Percentiles rank a stretch among this genome's conserved stretches.
phyloP scores from a whole-genome alignment of 108 stramenopile species.

The Aureococcus anophagefferens region DNA sequence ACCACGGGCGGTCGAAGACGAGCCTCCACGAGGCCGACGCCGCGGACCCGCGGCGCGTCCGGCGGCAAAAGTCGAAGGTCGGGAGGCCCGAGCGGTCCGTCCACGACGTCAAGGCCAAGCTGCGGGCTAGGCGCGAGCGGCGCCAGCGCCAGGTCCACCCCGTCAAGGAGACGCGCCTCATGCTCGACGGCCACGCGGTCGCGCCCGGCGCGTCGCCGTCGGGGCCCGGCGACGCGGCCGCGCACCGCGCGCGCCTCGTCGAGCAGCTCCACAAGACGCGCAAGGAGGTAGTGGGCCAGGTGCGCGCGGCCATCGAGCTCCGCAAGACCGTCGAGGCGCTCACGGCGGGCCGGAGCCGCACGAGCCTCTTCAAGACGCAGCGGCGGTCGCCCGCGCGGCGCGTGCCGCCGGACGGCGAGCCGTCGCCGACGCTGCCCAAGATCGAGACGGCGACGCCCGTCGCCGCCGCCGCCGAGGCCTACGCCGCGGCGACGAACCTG shows the following conservation, averaged over 20 bases:
- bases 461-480: background rate
- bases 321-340: background rate
- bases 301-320: background rate
- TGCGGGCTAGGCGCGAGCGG: too few species aligned
- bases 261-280: background rate
- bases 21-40: too few species aligned
- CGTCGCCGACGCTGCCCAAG: background rate
- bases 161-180: too few species aligned
- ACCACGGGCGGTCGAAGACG: too few species aligned
- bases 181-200: background rate
- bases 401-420: background rate
- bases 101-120: background rate
- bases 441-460: background rate
- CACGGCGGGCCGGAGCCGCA: background rate
- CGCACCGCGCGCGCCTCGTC: too few species aligned
- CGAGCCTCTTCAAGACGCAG: background rate
- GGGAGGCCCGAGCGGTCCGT: slow-evolving; percentile 12
- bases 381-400: background rate
- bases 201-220: too few species aligned
- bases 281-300: background rate
- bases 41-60: slow-evolving; percentile 43
- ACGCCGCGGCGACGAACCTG: too few species aligned
- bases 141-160: too few species aligned
- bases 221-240: too few species aligned
- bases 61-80: slow-evolving; percentile 41